phyloP scores from a whole-genome alignment of 2,329 filamentous ascomycete species.

The Nigrospora oryzae region DNA sequence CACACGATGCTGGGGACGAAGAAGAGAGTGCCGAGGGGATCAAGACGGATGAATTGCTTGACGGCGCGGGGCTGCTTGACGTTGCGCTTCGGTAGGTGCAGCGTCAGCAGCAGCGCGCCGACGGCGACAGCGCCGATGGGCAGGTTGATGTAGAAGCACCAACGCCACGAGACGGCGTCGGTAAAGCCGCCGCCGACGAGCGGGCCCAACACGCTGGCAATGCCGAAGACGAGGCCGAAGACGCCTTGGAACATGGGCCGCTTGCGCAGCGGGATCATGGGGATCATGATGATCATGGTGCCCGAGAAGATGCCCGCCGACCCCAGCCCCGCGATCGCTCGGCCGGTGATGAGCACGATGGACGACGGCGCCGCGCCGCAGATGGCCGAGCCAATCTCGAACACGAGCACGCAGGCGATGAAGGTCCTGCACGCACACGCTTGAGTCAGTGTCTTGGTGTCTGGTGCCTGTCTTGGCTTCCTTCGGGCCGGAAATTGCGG shows the following conservation, averaged over 20 bases:
- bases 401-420: constrained; percentile 37
- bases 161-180: constrained; percentile 37
- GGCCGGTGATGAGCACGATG: constrained; percentile 44
- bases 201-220: constrained; percentile 44
- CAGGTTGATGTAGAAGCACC: constrained; percentile 54
- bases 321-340: constrained; percentile 47
- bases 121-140: constrained; percentile 44
- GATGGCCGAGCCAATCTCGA: constrained; percentile 41
- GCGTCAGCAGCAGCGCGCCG: constrained; percentile 39
- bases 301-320: constrained; percentile 51
- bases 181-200: constrained; percentile 47
- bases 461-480: not conserved
- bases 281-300: constrained; percentile 46
- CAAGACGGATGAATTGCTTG: constrained; percentile 38
- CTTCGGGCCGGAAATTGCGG: too few species aligned
- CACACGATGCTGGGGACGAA: constrained; percentile 52
- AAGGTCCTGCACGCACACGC: constrained; percentile 26
- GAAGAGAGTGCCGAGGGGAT: constrained; percentile 50
- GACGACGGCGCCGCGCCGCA: constrained; percentile 48
- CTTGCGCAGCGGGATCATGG: constrained; percentile 51
- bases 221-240: constrained; percentile 47
- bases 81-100: constrained; percentile 27
- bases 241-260: constrained; percentile 49
- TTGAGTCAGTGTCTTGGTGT: not conserved
- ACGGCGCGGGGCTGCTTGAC: constrained; percentile 14